A percentile compares a stretch with the other conserved stretches of the same genome.
phyloP scores from a whole-genome alignment of 2,329 filamentous ascomycete species.

The Fusarium ambrosium region DNA sequence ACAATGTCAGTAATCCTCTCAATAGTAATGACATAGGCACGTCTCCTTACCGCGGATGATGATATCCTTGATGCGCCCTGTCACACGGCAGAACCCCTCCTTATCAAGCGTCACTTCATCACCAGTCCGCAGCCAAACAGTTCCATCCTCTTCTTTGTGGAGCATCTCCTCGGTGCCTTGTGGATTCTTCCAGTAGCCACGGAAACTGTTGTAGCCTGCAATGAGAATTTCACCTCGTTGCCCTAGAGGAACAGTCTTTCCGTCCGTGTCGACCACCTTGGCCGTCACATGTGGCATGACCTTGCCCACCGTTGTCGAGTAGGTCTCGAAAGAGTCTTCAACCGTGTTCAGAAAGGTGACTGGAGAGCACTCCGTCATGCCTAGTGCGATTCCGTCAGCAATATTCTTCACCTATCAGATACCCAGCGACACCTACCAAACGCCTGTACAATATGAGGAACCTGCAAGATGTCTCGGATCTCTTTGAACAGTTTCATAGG shows the following conservation, averaged over 20 bases:
- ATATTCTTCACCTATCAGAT: rapidly evolving
- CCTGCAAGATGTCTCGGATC: background rate
- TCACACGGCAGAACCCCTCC: slow-evolving; percentile 84
- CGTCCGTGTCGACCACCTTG: background rate
- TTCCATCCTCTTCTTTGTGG: background rate
- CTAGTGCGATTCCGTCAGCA: background rate
- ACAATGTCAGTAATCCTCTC: background rate
- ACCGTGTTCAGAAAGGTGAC: background rate
- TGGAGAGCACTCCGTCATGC: background rate
- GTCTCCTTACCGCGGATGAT: slow-evolving; percentile 76
- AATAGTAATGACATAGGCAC: background rate
- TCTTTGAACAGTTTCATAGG: background rate
- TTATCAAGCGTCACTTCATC: slow-evolving; percentile 84
- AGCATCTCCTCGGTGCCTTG: background rate
- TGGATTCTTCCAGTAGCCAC: background rate
- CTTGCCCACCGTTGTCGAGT: background rate
- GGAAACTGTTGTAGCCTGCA: background rate
- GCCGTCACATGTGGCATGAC: background rate
- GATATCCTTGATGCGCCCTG: slow-evolving; percentile 86
- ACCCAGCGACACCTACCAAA: background rate
- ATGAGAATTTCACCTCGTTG: background rate
- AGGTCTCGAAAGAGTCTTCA: background rate
- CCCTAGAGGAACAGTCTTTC: background rate
- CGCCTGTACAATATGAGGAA: background rate
- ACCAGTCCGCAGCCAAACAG: slow-evolving; percentile 82